These are phyloP conservation scores for Paspalum vaginatum DNA, from an alignment of 176 grass and related monocot species.

Conservation along the genomic window DNA sequence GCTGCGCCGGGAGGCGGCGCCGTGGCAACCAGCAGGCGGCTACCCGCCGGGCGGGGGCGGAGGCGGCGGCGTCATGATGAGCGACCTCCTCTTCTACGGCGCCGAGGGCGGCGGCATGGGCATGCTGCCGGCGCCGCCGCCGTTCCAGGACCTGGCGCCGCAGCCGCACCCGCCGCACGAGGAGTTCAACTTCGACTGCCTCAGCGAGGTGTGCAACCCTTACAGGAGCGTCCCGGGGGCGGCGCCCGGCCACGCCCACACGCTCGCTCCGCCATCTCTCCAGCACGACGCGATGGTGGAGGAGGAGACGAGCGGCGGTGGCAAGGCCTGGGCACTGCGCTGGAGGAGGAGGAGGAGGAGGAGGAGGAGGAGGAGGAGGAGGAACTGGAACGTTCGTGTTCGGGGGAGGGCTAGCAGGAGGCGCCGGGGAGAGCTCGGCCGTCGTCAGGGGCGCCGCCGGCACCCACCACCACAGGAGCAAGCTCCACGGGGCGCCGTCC, in stretches of 20 bases:
- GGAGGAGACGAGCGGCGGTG: conserved; percentile 29
- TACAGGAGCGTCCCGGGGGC: conserved; percentile 35
- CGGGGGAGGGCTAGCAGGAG: not conserved
- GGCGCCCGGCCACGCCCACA: not conserved
- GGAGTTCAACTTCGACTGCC: conserved; percentile 72
- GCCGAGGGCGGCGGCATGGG: conserved; percentile 6
- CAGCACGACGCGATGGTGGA: conserved; percentile 43
- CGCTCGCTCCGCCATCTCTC: not conserved
- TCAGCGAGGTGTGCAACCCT: conserved; percentile 74
- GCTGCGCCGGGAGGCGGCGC: conserved; percentile 49
- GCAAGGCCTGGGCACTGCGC: too few species aligned
- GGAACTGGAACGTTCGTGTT: conserved; percentile 62
- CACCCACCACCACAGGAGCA: conserved; percentile 37
- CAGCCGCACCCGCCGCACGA: conserved; percentile 28
- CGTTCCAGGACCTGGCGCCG: not conserved
- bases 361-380: too few species aligned
- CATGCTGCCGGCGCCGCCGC: conserved; percentile 38
- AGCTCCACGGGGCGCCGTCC: conserved; percentile 46
- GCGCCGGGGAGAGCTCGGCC: conserved; percentile 22
- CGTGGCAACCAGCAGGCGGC: conserved; percentile 39
- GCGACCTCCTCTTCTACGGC: conserved; percentile 68
- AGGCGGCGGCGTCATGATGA: conserved; percentile 37
- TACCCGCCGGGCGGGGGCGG: conserved; percentile 16
- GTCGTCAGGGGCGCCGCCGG: not conserved
- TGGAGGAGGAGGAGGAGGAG: too few species aligned